Conservation (phyloP, 2,329 filamentous ascomycete genomes). For the Neonectria punicea region DNA sequence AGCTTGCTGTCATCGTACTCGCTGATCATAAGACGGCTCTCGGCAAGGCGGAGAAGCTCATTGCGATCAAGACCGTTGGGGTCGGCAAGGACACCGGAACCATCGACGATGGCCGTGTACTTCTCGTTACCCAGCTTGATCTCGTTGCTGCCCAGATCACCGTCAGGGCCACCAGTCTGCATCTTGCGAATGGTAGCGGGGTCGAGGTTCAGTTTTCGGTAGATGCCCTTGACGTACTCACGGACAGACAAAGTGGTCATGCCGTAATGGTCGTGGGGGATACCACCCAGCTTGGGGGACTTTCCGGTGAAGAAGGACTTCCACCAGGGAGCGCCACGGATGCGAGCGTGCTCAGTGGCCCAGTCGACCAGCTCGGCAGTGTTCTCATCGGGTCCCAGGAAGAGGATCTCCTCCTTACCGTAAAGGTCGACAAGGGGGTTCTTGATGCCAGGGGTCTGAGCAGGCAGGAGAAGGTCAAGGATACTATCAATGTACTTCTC, state of each 20-base stretch:
- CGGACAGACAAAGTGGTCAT: conserved; percentile 98
- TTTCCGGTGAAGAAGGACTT: conserved; percentile 99
- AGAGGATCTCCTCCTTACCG: conserved; percentile 94
- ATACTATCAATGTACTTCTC: conserved; percentile 99
- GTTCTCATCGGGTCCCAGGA: conserved; percentile 99
- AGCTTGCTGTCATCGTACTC: conserved; percentile 88
- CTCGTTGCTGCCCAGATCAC: conserved; percentile 96
- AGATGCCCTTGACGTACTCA: conserved; percentile 95
- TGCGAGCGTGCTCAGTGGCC: conserved; percentile 95
- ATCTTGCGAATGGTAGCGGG: conserved; percentile 88
- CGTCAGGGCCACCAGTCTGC: conserved; percentile 97
- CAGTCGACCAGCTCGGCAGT: conserved; percentile 97
- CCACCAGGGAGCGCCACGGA: conserved; percentile 95
- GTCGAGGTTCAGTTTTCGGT: conserved; percentile 93
- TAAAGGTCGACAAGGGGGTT: conserved; percentile 97
- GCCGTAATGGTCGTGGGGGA: conserved; percentile 94
- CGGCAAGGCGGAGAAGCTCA: conserved; percentile 86
- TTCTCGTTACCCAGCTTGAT: conserved; percentile 96
- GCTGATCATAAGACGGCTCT: conserved; percentile 87
- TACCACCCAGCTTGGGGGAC: conserved; percentile 93
- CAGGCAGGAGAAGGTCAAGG: conserved; percentile 89
- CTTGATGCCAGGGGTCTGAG: conserved; percentile 95
- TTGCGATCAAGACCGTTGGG: conserved; percentile 86
- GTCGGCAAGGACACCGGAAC: conserved; percentile 92
- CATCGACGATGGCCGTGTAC: conserved; percentile 95